A percentile compares a stretch with the other conserved stretches of the same genome.
phyloP scores from a whole-genome alignment of 1,284 basidiomycete genomes.

The Ceratobasidium sp. region DNA sequence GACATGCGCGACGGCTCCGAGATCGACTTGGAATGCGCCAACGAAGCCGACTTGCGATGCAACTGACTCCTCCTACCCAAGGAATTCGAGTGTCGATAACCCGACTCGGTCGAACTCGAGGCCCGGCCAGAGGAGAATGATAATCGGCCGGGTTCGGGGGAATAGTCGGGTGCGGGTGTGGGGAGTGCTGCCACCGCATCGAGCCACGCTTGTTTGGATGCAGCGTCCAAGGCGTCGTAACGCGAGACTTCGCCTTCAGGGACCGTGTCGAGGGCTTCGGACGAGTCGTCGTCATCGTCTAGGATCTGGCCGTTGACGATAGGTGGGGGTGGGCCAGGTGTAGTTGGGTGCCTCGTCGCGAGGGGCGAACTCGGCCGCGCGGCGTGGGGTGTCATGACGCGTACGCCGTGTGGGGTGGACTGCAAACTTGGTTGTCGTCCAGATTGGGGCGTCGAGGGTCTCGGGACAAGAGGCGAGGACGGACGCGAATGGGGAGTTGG shows the following conservation, averaged over 20 bases:
- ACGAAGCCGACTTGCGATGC: conserved; percentile 29
- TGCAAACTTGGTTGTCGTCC: not conserved
- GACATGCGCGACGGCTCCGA: not conserved
- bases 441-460: not conserved
- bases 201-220: not conserved
- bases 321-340: not conserved
- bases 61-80: not conserved
- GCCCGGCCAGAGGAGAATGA: conserved; percentile 9
- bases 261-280: not conserved
- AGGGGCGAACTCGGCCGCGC: not conserved
- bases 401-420: not conserved
- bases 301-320: not conserved
- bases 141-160: not conserved
- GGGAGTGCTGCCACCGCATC: not conserved
- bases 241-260: not conserved
- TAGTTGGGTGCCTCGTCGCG: not conserved
- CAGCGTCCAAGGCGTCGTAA: not conserved
- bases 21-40: conserved; percentile 23
- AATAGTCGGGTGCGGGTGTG: conserved; percentile 11
- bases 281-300: conserved; percentile 2
- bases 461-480: conserved; percentile 3
- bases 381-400: not conserved
- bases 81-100: not conserved
- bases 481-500: conserved; percentile 4
- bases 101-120: conserved; percentile 3